Evolutionary conservation across 2,329 filamentous ascomycete genomes (phyloP), one percentile per base, ranked within the genome.

Genomic region (Phialophora verrucosa): DNA sequence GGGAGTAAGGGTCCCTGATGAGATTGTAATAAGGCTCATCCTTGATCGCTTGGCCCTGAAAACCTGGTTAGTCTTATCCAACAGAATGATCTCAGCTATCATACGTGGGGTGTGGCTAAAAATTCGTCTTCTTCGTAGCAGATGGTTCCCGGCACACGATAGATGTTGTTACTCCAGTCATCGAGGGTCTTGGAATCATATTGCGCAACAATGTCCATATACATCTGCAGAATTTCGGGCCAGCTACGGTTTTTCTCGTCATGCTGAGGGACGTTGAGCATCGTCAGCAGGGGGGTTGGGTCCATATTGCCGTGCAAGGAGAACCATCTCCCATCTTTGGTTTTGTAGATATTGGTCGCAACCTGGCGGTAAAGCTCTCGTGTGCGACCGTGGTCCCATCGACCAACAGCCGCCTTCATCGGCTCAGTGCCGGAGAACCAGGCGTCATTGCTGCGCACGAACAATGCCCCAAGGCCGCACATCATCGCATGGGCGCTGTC

Each of bases 321-420:
- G 69, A 81, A 84, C 69, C 75, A 83, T n/a, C 78, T 70, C 0
- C 74, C 77, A 63, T 83, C 81, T 64, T 78, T 79, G 17, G 78
- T 80, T n/a, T 75, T 74, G 69, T 83, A 83, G 35, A 83, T 82
- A 62, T 83, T 83, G 0, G 82, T 58, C 25, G 42, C 62, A 6
- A 64, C 20, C 14, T 64, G 51, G 7, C 62, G 35, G 27, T 64
- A 64, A 12, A 64, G 50, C 27, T 67, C 65, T 11, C 61, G 65
- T 3, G 60, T 67, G 31, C 50, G n/a, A 20, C 65, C 65, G 38
- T 63, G 60, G 27, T 67, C 65, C 63, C 63, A 65, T 11, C 59
- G 60, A 10, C 44, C 23, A 11, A 59, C 49, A 8, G 61, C 61
- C 7, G 32, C 49, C 42, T 49, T 54, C 61, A 67, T 64, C 38